These are phyloP conservation scores for Nothophoma quercina DNA, from an alignment of 2,329 filamentous ascomycete genomes.

Conservation along the genomic window DNA sequence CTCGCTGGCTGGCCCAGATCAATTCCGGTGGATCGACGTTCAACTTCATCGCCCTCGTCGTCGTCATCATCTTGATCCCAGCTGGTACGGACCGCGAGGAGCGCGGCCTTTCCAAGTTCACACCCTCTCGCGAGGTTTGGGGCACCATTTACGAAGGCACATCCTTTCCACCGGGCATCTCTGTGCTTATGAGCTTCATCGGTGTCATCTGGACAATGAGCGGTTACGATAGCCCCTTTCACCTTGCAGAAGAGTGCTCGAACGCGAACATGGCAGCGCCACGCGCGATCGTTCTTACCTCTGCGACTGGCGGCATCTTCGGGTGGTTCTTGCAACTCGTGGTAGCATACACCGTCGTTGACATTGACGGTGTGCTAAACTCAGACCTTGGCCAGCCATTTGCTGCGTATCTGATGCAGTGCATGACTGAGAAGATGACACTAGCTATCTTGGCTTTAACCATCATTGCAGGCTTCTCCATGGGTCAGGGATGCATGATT, in stretches of 20 bases:
- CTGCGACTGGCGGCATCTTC: constrained; percentile 69
- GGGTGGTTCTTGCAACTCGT: constrained; percentile 79
- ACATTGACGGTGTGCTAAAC: constrained; percentile 65
- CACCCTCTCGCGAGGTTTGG: constrained; percentile 67
- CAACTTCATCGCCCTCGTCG: constrained; percentile 72
- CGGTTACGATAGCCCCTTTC: constrained; percentile 74
- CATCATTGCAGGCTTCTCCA: constrained; percentile 73
- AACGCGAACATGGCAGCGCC: constrained; percentile 75
- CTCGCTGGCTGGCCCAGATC: constrained; percentile 72
- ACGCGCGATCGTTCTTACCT: constrained; percentile 75
- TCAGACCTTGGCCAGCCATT: constrained; percentile 74
- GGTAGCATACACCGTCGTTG: constrained; percentile 74
- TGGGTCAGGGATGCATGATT: constrained; percentile 78
- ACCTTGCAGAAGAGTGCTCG: constrained; percentile 77
- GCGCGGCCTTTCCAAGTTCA: constrained; percentile 66
- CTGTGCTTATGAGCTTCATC: constrained; percentile 75
- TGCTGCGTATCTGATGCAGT: constrained; percentile 73
- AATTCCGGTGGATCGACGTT: constrained; percentile 75
- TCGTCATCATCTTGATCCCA: constrained; percentile 74
- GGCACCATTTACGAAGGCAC: constrained; percentile 71
- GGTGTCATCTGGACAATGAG: constrained; percentile 74
- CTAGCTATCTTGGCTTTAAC: constrained; percentile 70
- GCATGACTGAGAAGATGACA: constrained; percentile 66
- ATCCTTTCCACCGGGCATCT: constrained; percentile 71
- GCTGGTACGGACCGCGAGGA: constrained; percentile 60